These are phyloP conservation scores for Globisporangium cystogenes DNA, from an alignment of 352 stramenopile species.

Conservation along the genomic window DNA sequence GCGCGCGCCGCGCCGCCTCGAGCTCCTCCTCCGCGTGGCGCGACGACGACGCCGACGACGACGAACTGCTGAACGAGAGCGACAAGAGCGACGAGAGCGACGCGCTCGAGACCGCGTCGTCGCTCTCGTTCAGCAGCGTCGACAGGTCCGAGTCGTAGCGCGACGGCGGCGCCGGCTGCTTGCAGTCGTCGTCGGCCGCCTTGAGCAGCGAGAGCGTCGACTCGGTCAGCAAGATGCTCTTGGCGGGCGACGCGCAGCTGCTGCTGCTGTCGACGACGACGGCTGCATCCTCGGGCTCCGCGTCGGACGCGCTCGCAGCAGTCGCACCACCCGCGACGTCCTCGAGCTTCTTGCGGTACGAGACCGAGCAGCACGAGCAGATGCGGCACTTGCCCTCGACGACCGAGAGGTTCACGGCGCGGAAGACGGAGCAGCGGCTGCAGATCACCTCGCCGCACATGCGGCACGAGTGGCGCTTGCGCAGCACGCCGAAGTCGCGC, in stretches of 20 bases:
- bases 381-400: constrained; percentile 60
- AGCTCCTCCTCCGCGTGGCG: constrained; percentile 58
- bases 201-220: not conserved
- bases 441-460: constrained; percentile 82
- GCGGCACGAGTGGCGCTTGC: constrained; percentile 73
- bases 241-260: no score
- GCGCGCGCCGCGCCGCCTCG: constrained; percentile 45
- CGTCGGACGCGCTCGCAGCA: not conserved
- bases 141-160: constrained; percentile 29
- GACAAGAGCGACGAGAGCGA: constrained; percentile 11
- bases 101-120: constrained; percentile 29
- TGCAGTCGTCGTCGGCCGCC: not conserved
- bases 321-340: constrained; percentile 5
- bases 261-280: not conserved
- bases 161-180: constrained; percentile 6
- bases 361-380: constrained; percentile 68
- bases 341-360: constrained; percentile 41
- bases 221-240: not conserved
- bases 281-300: not conserved
- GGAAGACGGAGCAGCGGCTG: constrained; percentile 70
- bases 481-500: constrained; percentile 60
- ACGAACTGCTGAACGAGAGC: constrained; percentile 12
- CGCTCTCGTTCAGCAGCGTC: constrained; percentile 28
- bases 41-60: constrained; percentile 7
- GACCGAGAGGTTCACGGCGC: constrained; percentile 51